Base-by-base conservation (phyloP, 1,284 basidiomycete genomes). In the Cutaneotrichosporon sp. region DNA sequence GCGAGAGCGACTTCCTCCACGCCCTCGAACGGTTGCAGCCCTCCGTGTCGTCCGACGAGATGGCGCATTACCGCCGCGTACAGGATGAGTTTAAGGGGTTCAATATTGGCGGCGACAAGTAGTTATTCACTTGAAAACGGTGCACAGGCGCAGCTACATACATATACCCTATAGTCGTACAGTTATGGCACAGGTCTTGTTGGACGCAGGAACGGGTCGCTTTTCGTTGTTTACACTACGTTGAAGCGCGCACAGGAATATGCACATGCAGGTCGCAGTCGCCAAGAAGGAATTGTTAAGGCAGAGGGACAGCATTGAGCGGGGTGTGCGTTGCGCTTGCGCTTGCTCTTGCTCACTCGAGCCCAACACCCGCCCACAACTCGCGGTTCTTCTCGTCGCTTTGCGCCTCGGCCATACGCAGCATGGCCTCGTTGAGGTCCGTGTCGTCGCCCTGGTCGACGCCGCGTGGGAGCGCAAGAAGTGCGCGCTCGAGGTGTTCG, bases 41-140 rank as follows among this genome's bases (percentile, higher is more conserved):
- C 4, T 93, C 90, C 75, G 92, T 99, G 10, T 93, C 89, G 72
- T 85, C 89, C 66, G 86, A 86, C 34, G 97, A 99, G 78, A 89
- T 99, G 88, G 85, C 86, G 9, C 91, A 96, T 76, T 99, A 99
- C 78, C 83, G 84, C 32, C 77, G 81, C 61, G 87, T 95, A 10
- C 91, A 92, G 77, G 80, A 83, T 68, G 85, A 86, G 63, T 95
- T 96, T 58, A 73, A 75, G 65, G 72, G 73, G 31, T 75, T 65
- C 46, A 66, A 61, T 53, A 76, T 75, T 60, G 72, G 72, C 11
- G 59, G 40, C 18, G 57, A 58, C 46, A 58, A 58, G 57, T 46
- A 46, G 18, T 5, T 42, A 13, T 16, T 18, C 18, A 6, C 1
- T 16, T 13, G 42, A n/a, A 46, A 18, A n/a, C 18, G 18, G 22